These are phyloP conservation scores for Tricholoma furcatifolium DNA, from an alignment of 768 basidiomycete genomes.

Conservation along the genomic window DNA sequence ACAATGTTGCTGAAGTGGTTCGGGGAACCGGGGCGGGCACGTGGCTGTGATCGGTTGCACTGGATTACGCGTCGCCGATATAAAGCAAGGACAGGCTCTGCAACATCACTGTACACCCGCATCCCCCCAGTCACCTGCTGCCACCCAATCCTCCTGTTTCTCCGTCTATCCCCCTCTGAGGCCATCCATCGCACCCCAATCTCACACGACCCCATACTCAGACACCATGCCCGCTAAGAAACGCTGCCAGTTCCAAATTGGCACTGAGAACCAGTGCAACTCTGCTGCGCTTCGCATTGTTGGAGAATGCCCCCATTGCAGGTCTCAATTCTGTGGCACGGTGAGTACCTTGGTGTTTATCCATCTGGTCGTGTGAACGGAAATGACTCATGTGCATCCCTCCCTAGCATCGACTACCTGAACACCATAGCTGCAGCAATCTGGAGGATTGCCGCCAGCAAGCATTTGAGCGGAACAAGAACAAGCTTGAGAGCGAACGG, in stretches of 20 bases:
- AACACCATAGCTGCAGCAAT: slow-evolving; percentile 83
- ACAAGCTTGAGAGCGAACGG: slow-evolving; percentile 83
- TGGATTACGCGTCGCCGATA: slow-evolving; percentile 36
- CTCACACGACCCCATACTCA: slow-evolving; percentile 6
- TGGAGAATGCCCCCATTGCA: slow-evolving; percentile 82
- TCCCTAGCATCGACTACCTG: slow-evolving; percentile 80
- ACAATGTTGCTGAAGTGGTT: background rate
- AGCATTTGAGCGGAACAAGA: slow-evolving; percentile 87
- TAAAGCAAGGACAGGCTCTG: slow-evolving; percentile 11
- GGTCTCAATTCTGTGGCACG: slow-evolving; percentile 71
- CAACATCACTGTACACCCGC: background rate
- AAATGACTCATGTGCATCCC: slow-evolving; percentile 12
- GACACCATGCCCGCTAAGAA: slow-evolving; percentile 77
- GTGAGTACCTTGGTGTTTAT: slow-evolving; percentile 42
- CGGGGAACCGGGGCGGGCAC: slow-evolving; percentile 11
- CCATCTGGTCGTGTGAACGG: slow-evolving; percentile 7
- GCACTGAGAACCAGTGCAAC: slow-evolving; percentile 60
- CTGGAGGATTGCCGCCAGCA: slow-evolving; percentile 84
- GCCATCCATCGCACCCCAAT: background rate
- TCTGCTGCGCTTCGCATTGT: slow-evolving; percentile 81
- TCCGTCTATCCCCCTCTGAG: background rate
- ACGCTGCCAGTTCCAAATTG: slow-evolving; percentile 71
- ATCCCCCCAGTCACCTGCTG: slow-evolving; percentile 4
- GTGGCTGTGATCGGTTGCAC: slow-evolving; percentile 20
- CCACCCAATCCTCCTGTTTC: background rate